These are phyloP conservation scores for Arctostaphylos glauca DNA, from an alignment of 148 eudicot genomes.

Conservation along the genomic window DNA sequence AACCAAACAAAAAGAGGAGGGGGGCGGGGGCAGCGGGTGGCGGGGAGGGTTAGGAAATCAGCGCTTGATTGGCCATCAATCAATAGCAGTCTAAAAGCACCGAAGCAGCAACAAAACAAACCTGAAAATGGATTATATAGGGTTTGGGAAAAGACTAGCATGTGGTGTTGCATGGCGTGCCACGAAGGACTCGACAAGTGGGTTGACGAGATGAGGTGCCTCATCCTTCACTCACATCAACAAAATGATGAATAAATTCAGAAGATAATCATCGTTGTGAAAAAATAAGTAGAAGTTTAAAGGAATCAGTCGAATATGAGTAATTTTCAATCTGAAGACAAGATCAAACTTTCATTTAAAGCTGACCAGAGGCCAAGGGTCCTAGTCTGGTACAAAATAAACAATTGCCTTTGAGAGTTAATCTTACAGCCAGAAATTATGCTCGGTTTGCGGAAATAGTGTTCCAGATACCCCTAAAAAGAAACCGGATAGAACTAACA, in stretches of 20 bases:
- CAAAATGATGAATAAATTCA: constrained; percentile 8
- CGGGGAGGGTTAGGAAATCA: neutral
- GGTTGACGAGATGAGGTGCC: constrained; percentile 89
- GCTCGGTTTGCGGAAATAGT: neutral
- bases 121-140: constrained; percentile 9
- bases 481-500: neutral
- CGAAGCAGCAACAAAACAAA: constrained; percentile 5
- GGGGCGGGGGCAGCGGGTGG: no score
- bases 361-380: neutral
- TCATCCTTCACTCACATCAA: constrained; percentile 59
- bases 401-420: neutral
- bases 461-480: neutral
- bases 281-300: neutral
- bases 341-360: neutral
- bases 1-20: neutral
- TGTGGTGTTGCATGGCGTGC: constrained; percentile 50
- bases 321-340: neutral
- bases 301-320: neutral
- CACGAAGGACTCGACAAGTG: constrained; percentile 72
- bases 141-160: constrained; percentile 11
- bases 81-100: neutral
- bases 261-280: neutral
- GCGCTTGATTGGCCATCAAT: neutral
- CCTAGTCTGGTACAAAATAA: neutral
- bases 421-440: neutral